A percentile compares a stretch with the other conserved stretches of the same genome.
These are phyloP conservation scores for Oleoguttula mirabilis DNA, from an alignment of 495 filamentous ascomycete species.

Conservation along the genomic window DNA sequence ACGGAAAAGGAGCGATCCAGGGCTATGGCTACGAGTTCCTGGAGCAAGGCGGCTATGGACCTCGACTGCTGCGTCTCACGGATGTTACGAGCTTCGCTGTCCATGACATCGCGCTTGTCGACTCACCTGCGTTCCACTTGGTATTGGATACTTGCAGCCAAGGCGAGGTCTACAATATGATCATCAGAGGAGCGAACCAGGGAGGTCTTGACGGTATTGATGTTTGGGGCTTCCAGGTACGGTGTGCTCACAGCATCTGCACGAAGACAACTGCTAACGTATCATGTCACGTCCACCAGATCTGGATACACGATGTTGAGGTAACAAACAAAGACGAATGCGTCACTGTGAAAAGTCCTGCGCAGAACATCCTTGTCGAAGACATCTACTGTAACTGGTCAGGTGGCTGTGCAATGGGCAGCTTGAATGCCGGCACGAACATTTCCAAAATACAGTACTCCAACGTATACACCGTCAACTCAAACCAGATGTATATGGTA, in stretches of 20 bases:
- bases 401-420: slow-evolving; percentile 44
- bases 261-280: too few relatives aligned
- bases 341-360: slow-evolving; percentile 39
- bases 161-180: slow-evolving; percentile 41
- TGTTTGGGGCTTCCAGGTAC: slow-evolving; percentile 36
- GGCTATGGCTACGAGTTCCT: slow-evolving; percentile 39
- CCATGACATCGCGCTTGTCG: slow-evolving; percentile 41
- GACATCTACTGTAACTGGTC: slow-evolving; percentile 48
- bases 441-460: slow-evolving; percentile 1
- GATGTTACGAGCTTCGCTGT: slow-evolving; percentile 37
- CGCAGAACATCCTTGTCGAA: slow-evolving; percentile 36
- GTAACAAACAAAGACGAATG: slow-evolving; percentile 43
- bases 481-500: slow-evolving; percentile 51
- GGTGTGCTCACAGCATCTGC: too few relatives aligned
- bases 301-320: slow-evolving; percentile 42
- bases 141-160: slow-evolving; percentile 37
- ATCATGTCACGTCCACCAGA: too few relatives aligned
- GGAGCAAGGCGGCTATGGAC: slow-evolving; percentile 16
- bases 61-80: slow-evolving; percentile 34
- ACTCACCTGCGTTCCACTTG: slow-evolving; percentile 41
- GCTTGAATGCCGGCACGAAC: slow-evolving; percentile 28
- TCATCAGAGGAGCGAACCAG: slow-evolving; percentile 31
- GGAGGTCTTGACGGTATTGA: slow-evolving; percentile 43
- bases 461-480: slow-evolving; percentile 22
- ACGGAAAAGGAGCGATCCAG: slow-evolving; percentile 39